Base-by-base conservation (phyloP, 805 yeast genomes). In the Wickerhamomyces ciferrii region DNA sequence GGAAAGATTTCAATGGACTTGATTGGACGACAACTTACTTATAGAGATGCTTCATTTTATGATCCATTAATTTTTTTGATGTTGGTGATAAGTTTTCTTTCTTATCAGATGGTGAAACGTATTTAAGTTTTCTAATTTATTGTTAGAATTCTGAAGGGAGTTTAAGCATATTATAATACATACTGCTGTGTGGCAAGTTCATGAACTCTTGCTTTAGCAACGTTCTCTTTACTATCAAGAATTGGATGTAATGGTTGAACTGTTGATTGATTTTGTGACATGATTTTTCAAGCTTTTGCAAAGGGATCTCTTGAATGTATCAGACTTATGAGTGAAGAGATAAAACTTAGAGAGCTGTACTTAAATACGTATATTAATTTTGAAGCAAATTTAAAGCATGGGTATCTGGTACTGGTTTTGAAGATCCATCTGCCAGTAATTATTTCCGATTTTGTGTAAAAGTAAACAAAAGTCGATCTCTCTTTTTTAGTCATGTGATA, bases 241-340 rank as follows among this genome's bases (percentile, higher is more conserved):
- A 57, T 59, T 18, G 60, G 64, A 39, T 60, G 64, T 41, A 60
- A 47, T 2, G 64, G 64, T 44, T 60, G 59, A 8, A 58, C 52
- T 15, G 55, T 17, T 31, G 23, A 31, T 42, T 42, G 53, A 29
- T 48, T 51, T 41, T 51, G 53, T 47, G 59, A 47, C 53, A 39
- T 39, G 4, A 23, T 41, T 41, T 27, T 27, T 29, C 17, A n/a
- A 5, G n/a, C n/a, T n/a, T n/a, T n/a, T n/a, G n/a, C n/a, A n/a
- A n/a, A n/a, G n/a, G n/a, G n/a, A n/a, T n/a, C n/a, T n/a, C n/a
- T n/a, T n/a, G n/a, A n/a, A n/a, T n/a, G n/a, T n/a, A n/a, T n/a
- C n/a, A n/a, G n/a, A n/a, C n/a, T n/a, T n/a, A n/a, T n/a, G n/a
- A n/a, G n/a, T n/a, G n/a, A n/a, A n/a, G n/a, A n/a, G n/a, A n/a